phyloP scores from a whole-genome alignment of 2,329 filamentous ascomycete species.

The Cercospora nicotianae region DNA sequence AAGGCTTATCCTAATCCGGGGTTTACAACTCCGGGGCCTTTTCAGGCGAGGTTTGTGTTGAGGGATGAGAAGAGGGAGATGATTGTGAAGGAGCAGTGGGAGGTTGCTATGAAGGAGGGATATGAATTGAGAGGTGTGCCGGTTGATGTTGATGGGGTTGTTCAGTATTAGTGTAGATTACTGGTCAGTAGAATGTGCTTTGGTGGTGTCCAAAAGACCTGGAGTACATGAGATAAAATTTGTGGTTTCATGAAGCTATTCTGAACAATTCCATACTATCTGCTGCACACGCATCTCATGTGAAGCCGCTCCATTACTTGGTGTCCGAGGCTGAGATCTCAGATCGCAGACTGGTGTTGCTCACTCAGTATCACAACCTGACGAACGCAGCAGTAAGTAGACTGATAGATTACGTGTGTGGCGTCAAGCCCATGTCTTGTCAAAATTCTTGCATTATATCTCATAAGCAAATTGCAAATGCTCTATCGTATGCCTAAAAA shows the following conservation, averaged over 20 bases:
- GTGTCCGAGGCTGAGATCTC: no score
- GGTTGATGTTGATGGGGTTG: slow-evolving; percentile 1
- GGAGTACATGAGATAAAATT: no score
- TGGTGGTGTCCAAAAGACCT: no score
- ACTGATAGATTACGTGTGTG: no score
- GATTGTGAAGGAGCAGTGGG: slow-evolving; percentile 3
- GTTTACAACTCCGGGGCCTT: neutral
- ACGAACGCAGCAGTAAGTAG: no score
- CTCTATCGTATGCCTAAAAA: neutral
- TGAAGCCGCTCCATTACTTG: no score
- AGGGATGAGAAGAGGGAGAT: neutral
- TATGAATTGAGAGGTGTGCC: slow-evolving; percentile 1
- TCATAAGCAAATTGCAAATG: neutral
- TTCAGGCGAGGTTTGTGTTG: slow-evolving; percentile 1
- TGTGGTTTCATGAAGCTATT: no score
- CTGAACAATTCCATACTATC: no score
- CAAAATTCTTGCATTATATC: neutral
- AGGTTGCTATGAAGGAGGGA: neutral
- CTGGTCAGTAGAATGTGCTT: no score
- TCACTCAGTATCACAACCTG: no score
- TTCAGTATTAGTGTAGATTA: neutral
- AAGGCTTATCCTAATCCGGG: neutral
- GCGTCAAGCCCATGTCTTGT: neutral
- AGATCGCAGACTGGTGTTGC: no score
- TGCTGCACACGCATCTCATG: no score